These are phyloP conservation scores for Kluyveromyces aestuarii DNA, from an alignment of 805 yeast species.

Conservation along the genomic window DNA sequence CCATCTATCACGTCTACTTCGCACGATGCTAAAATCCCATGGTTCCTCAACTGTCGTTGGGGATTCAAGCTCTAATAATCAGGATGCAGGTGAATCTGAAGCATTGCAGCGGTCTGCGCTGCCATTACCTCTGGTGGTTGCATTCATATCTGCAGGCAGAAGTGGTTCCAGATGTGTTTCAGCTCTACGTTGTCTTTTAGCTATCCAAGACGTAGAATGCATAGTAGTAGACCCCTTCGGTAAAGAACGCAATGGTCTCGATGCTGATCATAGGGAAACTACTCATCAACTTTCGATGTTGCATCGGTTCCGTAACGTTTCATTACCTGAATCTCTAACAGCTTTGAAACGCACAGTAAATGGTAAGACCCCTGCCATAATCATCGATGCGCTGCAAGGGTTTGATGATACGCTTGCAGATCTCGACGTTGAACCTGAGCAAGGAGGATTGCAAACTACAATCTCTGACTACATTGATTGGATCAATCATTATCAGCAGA, in stretches of 20 bases:
- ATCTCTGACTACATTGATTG: constrained; percentile 37
- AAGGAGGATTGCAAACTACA: background rate
- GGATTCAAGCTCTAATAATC: background rate
- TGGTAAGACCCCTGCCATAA: constrained; percentile 59
- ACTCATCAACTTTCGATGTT: constrained; percentile 46
- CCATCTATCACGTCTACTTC: constrained; percentile 38
- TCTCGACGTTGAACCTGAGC: constrained; percentile 20
- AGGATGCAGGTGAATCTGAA: background rate
- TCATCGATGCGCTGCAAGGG: constrained; percentile 81
- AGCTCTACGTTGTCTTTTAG: background rate
- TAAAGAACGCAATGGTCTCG: background rate
- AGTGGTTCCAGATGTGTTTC: constrained; percentile 2
- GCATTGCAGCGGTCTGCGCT: no score
- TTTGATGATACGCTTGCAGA: constrained; percentile 63
- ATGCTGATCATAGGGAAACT: constrained; percentile 20
- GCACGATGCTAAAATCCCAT: background rate
- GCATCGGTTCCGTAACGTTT: constrained; percentile 22
- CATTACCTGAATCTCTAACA: constrained; percentile 19
- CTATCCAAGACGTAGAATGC: background rate
- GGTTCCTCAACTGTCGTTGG: background rate
- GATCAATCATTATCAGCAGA: constrained; percentile 39
- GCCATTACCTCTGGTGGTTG: background rate
- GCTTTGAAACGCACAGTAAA: constrained; percentile 28
- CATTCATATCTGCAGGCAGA: constrained; percentile 2
- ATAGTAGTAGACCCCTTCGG: constrained; percentile 1